A percentile compares a stretch with the other conserved stretches of the same genome.
Evolutionary conservation across 116 monocot species (phyloP).

Genomic region (Trichopus zeylanicus): DNA sequence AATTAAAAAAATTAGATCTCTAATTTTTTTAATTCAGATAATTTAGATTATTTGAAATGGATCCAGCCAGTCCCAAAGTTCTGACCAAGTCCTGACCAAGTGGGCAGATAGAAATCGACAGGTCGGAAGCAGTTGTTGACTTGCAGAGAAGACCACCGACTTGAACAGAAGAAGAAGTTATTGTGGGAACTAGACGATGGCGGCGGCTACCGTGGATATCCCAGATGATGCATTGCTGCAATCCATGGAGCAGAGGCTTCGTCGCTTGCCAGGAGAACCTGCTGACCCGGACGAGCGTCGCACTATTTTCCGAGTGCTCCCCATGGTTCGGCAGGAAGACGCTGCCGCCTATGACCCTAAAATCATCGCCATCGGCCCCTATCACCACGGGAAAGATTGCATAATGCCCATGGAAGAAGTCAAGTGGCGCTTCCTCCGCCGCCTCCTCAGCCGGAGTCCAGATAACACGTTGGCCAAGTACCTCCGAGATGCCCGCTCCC

Average conservation of each 20-base stretch:
- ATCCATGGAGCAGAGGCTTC: not conserved
- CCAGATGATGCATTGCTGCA: not conserved
- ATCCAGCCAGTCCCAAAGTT: no score
- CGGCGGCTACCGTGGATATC: no score
- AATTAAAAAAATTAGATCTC: no score
- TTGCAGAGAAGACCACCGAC: no score
- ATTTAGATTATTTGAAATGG: no score
- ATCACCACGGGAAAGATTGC: conserved; percentile 4
- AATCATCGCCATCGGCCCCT: conserved; percentile 28
- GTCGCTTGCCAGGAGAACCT: not conserved
- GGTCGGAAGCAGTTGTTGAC: no score
- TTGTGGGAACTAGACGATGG: no score
- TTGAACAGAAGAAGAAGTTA: no score
- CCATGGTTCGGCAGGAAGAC: not conserved
- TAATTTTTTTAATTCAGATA: no score
- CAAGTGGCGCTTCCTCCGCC: conserved; percentile 5
- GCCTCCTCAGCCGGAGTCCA: not conserved
- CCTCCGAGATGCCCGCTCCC: not conserved
- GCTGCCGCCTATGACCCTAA: conserved; percentile 15
- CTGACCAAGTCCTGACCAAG: no score
- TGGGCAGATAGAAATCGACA: no score
- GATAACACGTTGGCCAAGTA: not conserved
- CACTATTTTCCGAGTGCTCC: conserved; percentile 10
- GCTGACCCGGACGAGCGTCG: not conserved
- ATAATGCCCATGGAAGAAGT: not conserved